Base-by-base conservation (phyloP, 2,329 filamentous ascomycete species). In the Endocalyx cinctus region DNA sequence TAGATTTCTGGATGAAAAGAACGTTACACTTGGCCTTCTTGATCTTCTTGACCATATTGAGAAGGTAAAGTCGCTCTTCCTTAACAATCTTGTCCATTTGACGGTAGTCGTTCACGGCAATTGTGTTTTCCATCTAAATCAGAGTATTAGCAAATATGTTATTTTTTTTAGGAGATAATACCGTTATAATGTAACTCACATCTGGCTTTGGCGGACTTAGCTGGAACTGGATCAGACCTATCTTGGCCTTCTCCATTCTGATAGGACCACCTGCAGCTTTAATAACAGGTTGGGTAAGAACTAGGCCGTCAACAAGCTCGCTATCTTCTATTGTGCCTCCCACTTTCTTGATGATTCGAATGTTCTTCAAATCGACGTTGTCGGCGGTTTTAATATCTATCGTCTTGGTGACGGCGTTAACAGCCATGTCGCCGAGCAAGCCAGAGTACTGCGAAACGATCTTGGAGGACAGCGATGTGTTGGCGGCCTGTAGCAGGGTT, bases 31-130 rank as follows among this genome's bases (percentile, higher is more conserved):
- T 98, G 49, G 92, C 89, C 76, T 97, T 98, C 71, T 97, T 96
- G 66, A 98, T 98, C 77, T 97, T 98, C 79, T 98, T 97, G 59
- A 94, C 89, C 79, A 98, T 86, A 72, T 97, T 97, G 38, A 98
- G 77, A 45, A 98, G 79, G 66, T 98, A 98, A 50, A 92, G 86
- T 49, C 92, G 87, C 72, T 98, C 92, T 69, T 98, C 92, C 70
- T 98, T 98, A 51, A 98, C 78, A 48, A 98, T 98, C 77, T 97
- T 98, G 73, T 98, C 92, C 92, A 98, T 98, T 63, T 98, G 92
- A 57, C 92, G 79, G 75, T 98, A 98, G 70, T 98, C 92, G 65
- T 98, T 98, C 56, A 98, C 92, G 19, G 94, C 83, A 46, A 98
- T 97, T 57, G 94, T 92, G 69, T 98, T 98, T 71, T 98, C 92